Percentiles rank a stretch among this genome's conserved stretches.
phyloP scores from a whole-genome alignment of 1,284 basidiomycete species.

The Heliocybe sulcata region DNA sequence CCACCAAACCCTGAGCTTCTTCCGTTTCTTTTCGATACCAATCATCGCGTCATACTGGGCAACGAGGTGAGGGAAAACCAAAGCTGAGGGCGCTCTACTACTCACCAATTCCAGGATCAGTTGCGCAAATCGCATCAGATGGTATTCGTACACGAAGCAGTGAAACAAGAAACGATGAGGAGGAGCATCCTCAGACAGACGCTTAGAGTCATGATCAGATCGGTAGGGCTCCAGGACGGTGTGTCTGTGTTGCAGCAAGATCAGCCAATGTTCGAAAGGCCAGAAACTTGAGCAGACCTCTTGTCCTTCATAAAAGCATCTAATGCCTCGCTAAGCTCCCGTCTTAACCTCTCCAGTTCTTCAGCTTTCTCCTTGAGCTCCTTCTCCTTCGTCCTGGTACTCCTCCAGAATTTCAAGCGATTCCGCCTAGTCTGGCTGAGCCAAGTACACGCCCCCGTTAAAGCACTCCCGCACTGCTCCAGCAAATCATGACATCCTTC shows the following conservation, averaged over 20 bases:
- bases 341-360: constrained; percentile 29
- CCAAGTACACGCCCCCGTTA: constrained; percentile 48
- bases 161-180: constrained; percentile 62
- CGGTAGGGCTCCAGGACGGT: constrained; percentile 67
- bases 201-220: constrained; percentile 46
- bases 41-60: constrained; percentile 50
- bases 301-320: constrained; percentile 41
- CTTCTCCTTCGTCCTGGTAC: constrained; percentile 20
- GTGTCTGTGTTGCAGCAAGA: constrained; percentile 30
- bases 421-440: constrained; percentile 33
- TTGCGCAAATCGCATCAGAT: constrained; percentile 19
- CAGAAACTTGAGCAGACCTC: constrained; percentile 30
- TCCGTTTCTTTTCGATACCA: constrained; percentile 47
- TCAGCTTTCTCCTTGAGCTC: constrained; percentile 28
- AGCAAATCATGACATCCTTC: constrained; percentile 56
- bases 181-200: constrained; percentile 22
- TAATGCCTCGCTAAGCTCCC: constrained; percentile 31
- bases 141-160: constrained; percentile 65
- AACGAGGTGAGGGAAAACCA: too few species aligned
- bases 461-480: constrained; percentile 33
- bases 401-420: constrained; percentile 31
- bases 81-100: too few species aligned
- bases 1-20: constrained; percentile 55
- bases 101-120: constrained; percentile 23
- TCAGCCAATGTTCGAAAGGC: neutral